A percentile compares a stretch with the other conserved stretches of the same genome.
phyloP scores from a whole-genome alignment of 2,329 filamentous ascomycete genomes.

The Ilyonectria mors-panacis region DNA sequence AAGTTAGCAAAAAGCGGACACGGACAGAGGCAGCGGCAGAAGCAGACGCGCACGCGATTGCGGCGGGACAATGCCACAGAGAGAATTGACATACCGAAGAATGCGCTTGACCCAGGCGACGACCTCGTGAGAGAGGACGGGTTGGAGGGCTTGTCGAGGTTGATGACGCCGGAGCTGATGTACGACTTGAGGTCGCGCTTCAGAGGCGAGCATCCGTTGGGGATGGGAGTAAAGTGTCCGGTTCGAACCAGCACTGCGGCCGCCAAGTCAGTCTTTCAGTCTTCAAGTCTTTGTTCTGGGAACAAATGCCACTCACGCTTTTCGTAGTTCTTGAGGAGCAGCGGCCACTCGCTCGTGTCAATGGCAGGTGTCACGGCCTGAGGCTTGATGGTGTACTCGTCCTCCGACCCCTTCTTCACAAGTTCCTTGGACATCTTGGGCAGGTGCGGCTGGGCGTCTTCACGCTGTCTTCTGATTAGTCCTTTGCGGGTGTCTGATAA shows the following conservation, averaged over 20 bases:
- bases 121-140: conserved; percentile 96
- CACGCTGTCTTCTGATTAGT: conserved; percentile 29
- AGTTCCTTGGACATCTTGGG: conserved; percentile 64
- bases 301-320: conserved; percentile 74
- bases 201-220: conserved; percentile 90
- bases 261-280: conserved; percentile 47
- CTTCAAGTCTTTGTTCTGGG: conserved; percentile 25
- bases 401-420: conserved; percentile 57
- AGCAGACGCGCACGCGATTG: conserved; percentile 24
- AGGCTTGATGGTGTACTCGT: conserved; percentile 92
- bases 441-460: conserved; percentile 8
- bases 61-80: conserved; percentile 22
- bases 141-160: conserved; percentile 89
- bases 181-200: conserved; percentile 98
- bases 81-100: conserved; percentile 74
- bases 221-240: conserved; percentile 97
- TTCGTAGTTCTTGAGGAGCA: conserved; percentile 96
- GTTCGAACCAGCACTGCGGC: conserved; percentile 87
- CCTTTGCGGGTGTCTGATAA: conserved; percentile 37
- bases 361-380: conserved; percentile 83
- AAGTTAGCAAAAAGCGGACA: conserved; percentile 28
- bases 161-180: conserved; percentile 97
- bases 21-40: too few relatives aligned
- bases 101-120: conserved; percentile 99
- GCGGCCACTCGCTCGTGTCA: conserved; percentile 91